These are phyloP conservation scores for Scalesia atractyloides DNA, from an alignment of 129 eudicot genomes.

Conservation along the genomic window DNA sequence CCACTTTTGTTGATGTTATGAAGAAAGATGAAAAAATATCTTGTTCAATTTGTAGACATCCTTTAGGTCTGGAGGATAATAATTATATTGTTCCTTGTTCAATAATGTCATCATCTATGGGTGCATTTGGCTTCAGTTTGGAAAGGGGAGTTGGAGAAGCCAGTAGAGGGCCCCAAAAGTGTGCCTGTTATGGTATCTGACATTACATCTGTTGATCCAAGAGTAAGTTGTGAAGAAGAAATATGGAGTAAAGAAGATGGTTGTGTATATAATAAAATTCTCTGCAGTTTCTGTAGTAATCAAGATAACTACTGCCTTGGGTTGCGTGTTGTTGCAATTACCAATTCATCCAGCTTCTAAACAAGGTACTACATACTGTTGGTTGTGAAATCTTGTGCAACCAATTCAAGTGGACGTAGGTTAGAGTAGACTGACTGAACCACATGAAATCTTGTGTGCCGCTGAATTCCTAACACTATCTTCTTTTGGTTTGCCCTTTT, in stretches of 20 bases:
- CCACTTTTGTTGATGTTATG: constrained; percentile 28
- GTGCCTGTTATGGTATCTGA: constrained; percentile 56
- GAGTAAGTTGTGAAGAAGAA: constrained; percentile 36
- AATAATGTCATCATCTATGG: constrained; percentile 49
- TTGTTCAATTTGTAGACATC: constrained; percentile 60
- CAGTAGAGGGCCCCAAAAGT: constrained; percentile 20
- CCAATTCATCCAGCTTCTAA: too few species aligned
- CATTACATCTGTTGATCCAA: constrained; percentile 49
- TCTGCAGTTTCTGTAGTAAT: constrained; percentile 70
- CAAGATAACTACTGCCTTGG: constrained; percentile 50
- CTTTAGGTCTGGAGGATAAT: constrained; percentile 73
- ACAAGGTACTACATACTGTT: constrained; percentile 49
- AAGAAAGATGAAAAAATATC: constrained; percentile 48
- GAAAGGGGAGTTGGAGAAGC: constrained; percentile 42
- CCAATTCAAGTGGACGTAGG: too few species aligned
- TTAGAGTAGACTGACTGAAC: too few species aligned
- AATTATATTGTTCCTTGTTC: constrained; percentile 49
- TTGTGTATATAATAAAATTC: constrained; percentile 67
- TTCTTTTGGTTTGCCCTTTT: not conserved
- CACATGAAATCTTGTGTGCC: too few species aligned
- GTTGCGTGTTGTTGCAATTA: too few species aligned
- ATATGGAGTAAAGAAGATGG: constrained; percentile 95
- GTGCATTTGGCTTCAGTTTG: constrained; percentile 50
- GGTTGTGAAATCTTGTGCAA: too few species aligned
- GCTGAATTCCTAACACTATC: not conserved